Evolutionary conservation across 2,329 filamentous ascomycete genomes (phyloP).

Genomic region (Diatrype stigma): DNA sequence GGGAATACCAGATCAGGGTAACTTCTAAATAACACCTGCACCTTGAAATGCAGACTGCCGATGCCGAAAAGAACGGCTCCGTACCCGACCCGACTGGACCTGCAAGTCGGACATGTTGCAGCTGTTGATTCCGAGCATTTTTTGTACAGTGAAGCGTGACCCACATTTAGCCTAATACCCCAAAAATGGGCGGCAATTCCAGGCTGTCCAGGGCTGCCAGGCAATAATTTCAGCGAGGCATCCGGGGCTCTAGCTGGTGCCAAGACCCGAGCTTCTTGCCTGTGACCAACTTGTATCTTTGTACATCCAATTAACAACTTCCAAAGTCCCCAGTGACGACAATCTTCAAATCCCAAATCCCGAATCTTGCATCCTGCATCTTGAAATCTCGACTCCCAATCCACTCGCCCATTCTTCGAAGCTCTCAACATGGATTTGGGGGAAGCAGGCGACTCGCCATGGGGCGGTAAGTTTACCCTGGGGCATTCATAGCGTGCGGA

Average conservation of each 20-base stretch:
- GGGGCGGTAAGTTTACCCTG: conserved; percentile 34
- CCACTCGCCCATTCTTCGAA: conserved; percentile 5
- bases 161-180: too few species aligned
- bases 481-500: not conserved
- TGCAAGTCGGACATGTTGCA: too few species aligned
- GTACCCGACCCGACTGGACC: too few species aligned
- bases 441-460: conserved; percentile 40
- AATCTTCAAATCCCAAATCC: not conserved
- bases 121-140: too few species aligned
- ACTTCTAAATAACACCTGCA: too few species aligned
- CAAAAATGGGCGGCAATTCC: too few species aligned
- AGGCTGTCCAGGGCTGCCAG: too few species aligned
- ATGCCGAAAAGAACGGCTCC: too few species aligned
- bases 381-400: not conserved
- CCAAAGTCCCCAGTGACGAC: conserved; percentile 1
- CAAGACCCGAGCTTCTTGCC: conserved; percentile 1
- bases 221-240: too few species aligned
- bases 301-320: not conserved
- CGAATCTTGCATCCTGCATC: not conserved
- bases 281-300: not conserved
- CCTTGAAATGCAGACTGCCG: too few species aligned
- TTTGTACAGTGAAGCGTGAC: too few species aligned
- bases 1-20: too few species aligned
- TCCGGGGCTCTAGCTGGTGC: not conserved
- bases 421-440: conserved; percentile 36